A percentile compares a stretch with the other conserved stretches of the same genome.
These are phyloP conservation scores for Diaporthe ampelina DNA, from an alignment of 2,329 filamentous ascomycete genomes.

Conservation along the genomic window DNA sequence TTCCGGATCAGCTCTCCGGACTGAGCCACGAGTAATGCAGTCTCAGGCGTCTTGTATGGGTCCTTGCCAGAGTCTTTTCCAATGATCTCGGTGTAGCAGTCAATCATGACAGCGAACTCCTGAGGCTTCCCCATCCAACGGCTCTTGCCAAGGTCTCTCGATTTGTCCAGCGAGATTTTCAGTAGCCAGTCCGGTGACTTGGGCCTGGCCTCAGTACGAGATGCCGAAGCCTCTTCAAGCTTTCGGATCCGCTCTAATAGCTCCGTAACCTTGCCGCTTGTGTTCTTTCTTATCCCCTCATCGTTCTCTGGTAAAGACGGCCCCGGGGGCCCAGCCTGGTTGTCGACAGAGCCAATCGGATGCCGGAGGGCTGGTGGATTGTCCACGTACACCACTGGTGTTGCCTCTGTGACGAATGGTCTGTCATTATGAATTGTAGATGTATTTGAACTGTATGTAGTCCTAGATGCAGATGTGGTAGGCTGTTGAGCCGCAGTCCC, in stretches of 20 bases:
- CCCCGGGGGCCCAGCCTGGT: background rate
- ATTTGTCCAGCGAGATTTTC: conserved; percentile 53
- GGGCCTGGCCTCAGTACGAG: background rate
- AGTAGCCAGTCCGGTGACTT: background rate
- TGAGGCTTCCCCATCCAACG: conserved; percentile 50
- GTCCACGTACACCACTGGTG: background rate
- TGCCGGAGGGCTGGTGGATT: background rate
- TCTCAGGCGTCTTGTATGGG: conserved; percentile 45
- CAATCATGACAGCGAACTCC: conserved; percentile 49
- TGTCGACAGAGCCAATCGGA: background rate
- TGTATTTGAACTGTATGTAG: too few relatives aligned
- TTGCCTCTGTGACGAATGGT: background rate
- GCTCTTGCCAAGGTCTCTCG: conserved; percentile 51
- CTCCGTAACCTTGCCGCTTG: background rate
- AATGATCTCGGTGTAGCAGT: conserved; percentile 47
- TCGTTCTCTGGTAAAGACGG: too few relatives aligned
- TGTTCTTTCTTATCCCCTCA: background rate
- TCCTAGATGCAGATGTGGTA: background rate
- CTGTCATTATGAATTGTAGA: background rate
- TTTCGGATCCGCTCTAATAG: background rate
- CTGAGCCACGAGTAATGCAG: conserved; percentile 45
- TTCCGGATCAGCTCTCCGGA: conserved; percentile 49
- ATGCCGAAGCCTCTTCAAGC: background rate
- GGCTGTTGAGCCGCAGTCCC: background rate
- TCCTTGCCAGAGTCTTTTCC: conserved; percentile 41